These are phyloP conservation scores for Nicotiana paniculata DNA, from an alignment of 257 asterid species.

Conservation along the genomic window DNA sequence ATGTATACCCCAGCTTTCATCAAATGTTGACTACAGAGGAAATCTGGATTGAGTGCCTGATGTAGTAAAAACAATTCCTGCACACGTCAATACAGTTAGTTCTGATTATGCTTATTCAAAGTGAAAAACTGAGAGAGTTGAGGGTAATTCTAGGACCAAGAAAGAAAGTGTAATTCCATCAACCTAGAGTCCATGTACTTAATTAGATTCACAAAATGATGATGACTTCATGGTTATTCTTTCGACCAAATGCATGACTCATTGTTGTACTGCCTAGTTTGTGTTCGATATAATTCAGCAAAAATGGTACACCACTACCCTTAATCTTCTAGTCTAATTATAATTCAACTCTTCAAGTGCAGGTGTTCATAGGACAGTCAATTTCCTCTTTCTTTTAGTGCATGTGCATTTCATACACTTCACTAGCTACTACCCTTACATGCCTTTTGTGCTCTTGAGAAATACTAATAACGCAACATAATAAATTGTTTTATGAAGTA, in stretches of 20 bases:
- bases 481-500: background rate
- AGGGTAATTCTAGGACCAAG: background rate
- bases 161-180: background rate
- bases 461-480: background rate
- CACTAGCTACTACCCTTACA: background rate
- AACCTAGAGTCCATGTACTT: background rate
- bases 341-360: background rate
- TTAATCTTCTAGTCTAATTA: background rate
- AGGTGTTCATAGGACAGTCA: background rate
- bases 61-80: constrained; percentile 66
- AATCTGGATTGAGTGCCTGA: constrained; percentile 63
- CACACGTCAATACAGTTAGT: background rate
- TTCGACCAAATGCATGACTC: background rate
- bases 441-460: background rate
- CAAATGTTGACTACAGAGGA: constrained; percentile 45
- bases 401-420: background rate
- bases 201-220: background rate
- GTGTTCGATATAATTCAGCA: background rate
- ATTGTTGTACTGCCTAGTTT: background rate
- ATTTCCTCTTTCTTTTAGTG: background rate
- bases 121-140: background rate
- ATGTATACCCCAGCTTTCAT: constrained; percentile 51
- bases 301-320: background rate
- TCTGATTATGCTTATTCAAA: background rate
- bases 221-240: background rate